Percentiles rank a stretch among this genome's conserved stretches.
Evolutionary conservation across 257 asterid species (phyloP).

Genomic region (Gardenia jasminoides): DNA sequence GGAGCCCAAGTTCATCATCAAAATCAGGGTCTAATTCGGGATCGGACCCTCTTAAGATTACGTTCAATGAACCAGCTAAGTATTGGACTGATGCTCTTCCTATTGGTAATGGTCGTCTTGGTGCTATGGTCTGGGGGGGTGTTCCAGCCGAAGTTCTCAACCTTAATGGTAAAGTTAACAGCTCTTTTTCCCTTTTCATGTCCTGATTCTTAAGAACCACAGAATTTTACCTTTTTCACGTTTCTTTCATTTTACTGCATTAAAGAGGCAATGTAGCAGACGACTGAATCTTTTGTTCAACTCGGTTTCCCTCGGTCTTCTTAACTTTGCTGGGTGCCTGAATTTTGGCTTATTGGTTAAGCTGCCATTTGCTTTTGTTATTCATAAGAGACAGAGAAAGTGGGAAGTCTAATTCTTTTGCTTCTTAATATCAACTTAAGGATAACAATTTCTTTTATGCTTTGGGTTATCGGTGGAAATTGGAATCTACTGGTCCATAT

Average conservation of each 20-base stretch:
- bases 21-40: slow-evolving; percentile 11
- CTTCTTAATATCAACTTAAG: background rate
- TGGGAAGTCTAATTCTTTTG: background rate
- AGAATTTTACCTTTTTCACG: background rate
- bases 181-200: background rate
- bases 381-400: background rate
- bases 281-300: background rate
- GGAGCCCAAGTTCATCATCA: slow-evolving; percentile 44
- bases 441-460: no score
- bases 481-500: background rate
- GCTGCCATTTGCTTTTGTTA: background rate
- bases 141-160: slow-evolving; percentile 57
- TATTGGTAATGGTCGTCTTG: slow-evolving; percentile 79
- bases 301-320: background rate
- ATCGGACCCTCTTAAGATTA: slow-evolving; percentile 49
- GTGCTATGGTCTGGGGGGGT: slow-evolving; percentile 88
- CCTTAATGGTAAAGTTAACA: slow-evolving; percentile 57
- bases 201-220: background rate
- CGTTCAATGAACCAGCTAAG: slow-evolving; percentile 51
- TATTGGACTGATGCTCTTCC: slow-evolving; percentile 93
- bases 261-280: background rate
- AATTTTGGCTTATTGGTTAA: background rate
- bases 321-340: background rate
- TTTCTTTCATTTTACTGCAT: background rate
- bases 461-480: background rate